A percentile compares a stretch with the other conserved stretches of the same genome.
These are phyloP conservation scores for Xerocomellus dryophilus DNA, from an alignment of 768 basidiomycete genomes.

Conservation along the genomic window DNA sequence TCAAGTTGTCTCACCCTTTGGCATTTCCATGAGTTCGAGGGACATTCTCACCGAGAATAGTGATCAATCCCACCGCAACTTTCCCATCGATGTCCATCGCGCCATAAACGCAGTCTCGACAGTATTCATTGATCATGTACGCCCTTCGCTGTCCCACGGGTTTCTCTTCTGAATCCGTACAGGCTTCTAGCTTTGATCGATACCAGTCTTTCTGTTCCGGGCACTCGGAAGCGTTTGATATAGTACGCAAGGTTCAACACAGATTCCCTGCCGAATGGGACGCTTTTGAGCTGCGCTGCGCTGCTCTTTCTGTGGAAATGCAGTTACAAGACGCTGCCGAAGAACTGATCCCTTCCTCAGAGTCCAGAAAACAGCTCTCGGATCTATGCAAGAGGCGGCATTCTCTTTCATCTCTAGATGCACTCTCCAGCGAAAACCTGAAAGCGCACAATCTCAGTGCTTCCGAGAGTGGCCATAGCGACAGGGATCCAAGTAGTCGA, in stretches of 20 bases:
- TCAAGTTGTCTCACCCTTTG: slow-evolving; percentile 47
- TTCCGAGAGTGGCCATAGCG: slow-evolving; percentile 32
- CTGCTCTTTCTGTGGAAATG: slow-evolving; percentile 46
- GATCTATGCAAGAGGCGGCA: slow-evolving; percentile 41
- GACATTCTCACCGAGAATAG: slow-evolving; percentile 13
- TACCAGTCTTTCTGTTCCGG: slow-evolving; percentile 89
- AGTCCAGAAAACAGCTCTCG: slow-evolving; percentile 5
- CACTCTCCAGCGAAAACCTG: slow-evolving; percentile 31
- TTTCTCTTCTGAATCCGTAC: slow-evolving; percentile 5
- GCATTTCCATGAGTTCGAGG: slow-evolving; percentile 40
- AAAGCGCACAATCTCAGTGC: slow-evolving; percentile 33
- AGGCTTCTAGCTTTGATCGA: slow-evolving; percentile 72
- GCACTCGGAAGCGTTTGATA: slow-evolving; percentile 76
- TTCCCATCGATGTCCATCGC: slow-evolving; percentile 43
- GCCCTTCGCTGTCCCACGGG: slow-evolving; percentile 2
- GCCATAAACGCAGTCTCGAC: slow-evolving; percentile 41
- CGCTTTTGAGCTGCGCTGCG: slow-evolving; percentile 77
- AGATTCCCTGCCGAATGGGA: slow-evolving; percentile 76
- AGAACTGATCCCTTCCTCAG: slow-evolving; percentile 1
- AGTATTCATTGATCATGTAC: slow-evolving; percentile 58
- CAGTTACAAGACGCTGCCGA: slow-evolving; percentile 12
- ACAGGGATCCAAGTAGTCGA: slow-evolving; percentile 27
- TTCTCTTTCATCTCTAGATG: slow-evolving; percentile 53
- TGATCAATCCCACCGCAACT: background rate
- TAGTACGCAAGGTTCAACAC: slow-evolving; percentile 63